Evolutionary conservation across 805 yeast species (phyloP), one percentile per base, ranked within the genome.

Genomic region (Jamesozyma lodderae): DNA sequence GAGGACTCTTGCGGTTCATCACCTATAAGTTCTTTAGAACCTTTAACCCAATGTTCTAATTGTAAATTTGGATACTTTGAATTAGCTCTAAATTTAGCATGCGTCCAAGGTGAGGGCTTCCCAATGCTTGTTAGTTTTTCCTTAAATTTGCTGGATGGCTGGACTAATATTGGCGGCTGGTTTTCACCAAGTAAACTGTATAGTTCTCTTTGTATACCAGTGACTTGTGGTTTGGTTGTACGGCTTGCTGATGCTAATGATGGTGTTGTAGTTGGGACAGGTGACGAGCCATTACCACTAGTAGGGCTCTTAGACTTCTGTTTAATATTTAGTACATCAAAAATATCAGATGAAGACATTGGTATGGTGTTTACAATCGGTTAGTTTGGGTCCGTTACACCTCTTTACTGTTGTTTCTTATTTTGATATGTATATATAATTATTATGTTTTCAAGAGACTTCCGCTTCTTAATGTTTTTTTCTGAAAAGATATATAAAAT

Each of bases 161-260:
- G 67, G n/a, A 72, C 72, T n/a, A 70, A 72, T 6, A 72, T 74
- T 0, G 97, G 88, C 1, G 98, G 96, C 2, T 94, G 77, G 58
- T 86, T 86, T 28, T 92, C 88, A 4, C 99, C 98, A 29, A 92
- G 66, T 37, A 94, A 69, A 46, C 81, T 82, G 60, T 81, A 88
- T 38, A 92, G 66, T 57, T 92, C 98, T 48, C 97, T 72, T 45
- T 84, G 88, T 75, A 90, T 81, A 19, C 95, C 95, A 2, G 77
- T 66, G 32, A 69, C 59, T 33, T 48, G 57, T 13, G 49, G 55
- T 33, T 50, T 55, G 17, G 48, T 41, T 6, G 42, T 39, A n/a
- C 44, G 42, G 14, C 29, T 39, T 8, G 31, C 13, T 10, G 40
- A 36, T 2, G 44, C 39, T 3, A 43, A 28, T 6, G 40, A 28